These are phyloP conservation scores for Talaromyces sp. DNA, from an alignment of 2,329 filamentous ascomycete species.

Conservation along the genomic window DNA sequence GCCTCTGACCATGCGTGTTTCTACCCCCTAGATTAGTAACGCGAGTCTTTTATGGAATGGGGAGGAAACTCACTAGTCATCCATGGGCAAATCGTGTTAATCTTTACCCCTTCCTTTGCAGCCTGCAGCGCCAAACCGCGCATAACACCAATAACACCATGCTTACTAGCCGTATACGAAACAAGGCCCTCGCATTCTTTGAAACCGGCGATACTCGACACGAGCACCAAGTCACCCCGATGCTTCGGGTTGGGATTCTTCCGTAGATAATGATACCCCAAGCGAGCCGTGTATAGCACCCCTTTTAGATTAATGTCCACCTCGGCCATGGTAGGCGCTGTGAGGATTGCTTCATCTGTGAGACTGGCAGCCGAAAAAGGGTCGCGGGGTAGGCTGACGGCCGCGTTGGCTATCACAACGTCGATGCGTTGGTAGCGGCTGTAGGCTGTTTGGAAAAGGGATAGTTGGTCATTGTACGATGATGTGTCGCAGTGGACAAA, in stretches of 20 bases:
- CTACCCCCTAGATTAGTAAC: constrained; percentile 3
- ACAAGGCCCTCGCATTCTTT: constrained; percentile 17
- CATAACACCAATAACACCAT: constrained; percentile 22
- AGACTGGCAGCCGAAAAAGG: constrained; percentile 11
- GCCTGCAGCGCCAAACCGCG: constrained; percentile 17
- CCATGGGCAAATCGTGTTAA: constrained; percentile 17
- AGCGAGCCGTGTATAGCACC: constrained; percentile 17
- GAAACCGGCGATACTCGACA: constrained; percentile 20
- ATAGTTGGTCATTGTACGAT: constrained; percentile 11
- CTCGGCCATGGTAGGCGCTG: constrained; percentile 17
- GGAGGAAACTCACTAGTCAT: constrained; percentile 13
- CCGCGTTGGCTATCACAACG: constrained; percentile 23
- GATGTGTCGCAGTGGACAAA: constrained; percentile 10
- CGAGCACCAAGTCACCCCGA: constrained; percentile 17
- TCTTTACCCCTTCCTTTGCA: constrained; percentile 8
- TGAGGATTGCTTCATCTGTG: constrained; percentile 13
- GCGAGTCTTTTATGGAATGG: neutral
- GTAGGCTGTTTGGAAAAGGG: constrained; percentile 17
- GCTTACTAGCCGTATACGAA: constrained; percentile 21
- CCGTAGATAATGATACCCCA: constrained; percentile 19
- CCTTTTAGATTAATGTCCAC: constrained; percentile 20
- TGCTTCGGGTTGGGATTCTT: constrained; percentile 1
- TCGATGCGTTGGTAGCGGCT: constrained; percentile 18
- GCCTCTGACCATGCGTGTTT: constrained; percentile 14
- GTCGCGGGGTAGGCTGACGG: constrained; percentile 16